Evolutionary conservation across 345 rosid genomes (phyloP).

Genomic region (Diplotaxis tenuifolia): DNA sequence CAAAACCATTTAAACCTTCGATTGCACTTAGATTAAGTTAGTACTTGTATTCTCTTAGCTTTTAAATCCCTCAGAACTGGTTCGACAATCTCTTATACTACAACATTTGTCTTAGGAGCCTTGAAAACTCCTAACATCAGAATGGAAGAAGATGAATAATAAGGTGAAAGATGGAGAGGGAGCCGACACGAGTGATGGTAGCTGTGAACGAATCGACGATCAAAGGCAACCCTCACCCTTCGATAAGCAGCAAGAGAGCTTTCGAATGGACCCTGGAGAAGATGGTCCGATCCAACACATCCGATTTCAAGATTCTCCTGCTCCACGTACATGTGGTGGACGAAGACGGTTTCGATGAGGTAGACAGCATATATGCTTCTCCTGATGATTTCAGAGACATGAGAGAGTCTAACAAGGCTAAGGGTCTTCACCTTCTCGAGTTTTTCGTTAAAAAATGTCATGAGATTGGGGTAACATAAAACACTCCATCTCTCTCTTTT

Average conservation of each 20-base stretch:
- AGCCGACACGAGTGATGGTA: neutral
- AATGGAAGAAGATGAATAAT: too few relatives aligned
- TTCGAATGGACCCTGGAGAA: conserved; percentile 89
- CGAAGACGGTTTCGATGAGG: conserved; percentile 50
- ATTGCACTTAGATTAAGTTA: too few relatives aligned
- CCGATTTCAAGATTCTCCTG: conserved; percentile 79
- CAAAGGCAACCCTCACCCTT: neutral
- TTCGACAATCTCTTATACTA: too few relatives aligned
- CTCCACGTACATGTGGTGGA: conserved; percentile 76
- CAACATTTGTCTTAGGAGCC: too few relatives aligned
- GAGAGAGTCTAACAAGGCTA: conserved; percentile 48
- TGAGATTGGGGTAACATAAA: conserved; percentile 85
- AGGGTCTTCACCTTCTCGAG: conserved; percentile 78
- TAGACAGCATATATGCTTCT: conserved; percentile 77
- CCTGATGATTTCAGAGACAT: conserved; percentile 79
- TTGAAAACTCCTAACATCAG: too few relatives aligned
- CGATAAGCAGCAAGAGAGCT: conserved; percentile 45
- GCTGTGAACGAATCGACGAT: neutral
- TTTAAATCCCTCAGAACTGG: too few relatives aligned
- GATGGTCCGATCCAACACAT: conserved; percentile 71
- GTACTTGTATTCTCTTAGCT: too few relatives aligned
- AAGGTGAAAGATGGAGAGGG: neutral
- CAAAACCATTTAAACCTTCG: too few relatives aligned
- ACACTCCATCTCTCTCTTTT: neutral
- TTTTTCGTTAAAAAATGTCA: conserved; percentile 75